A percentile compares a stretch with the other conserved stretches of the same genome.
phyloP scores from a whole-genome alignment of 1,139 yeast species.

The Blastobotrys indianensis region DNA sequence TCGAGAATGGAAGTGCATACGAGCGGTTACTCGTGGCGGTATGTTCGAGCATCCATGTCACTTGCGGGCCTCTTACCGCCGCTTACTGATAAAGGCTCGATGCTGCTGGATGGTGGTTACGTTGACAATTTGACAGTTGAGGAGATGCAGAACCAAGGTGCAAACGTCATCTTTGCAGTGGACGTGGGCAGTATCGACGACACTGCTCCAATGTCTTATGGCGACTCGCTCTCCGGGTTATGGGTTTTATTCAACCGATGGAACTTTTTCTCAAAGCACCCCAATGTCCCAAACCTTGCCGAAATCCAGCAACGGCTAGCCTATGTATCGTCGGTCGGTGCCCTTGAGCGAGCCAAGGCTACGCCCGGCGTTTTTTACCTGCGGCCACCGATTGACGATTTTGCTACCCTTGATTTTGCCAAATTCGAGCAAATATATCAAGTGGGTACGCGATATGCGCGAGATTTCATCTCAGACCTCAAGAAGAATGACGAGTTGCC shows the following conservation, averaged over 20 bases:
- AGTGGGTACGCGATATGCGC: constrained; percentile 76
- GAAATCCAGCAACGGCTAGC: constrained; percentile 92
- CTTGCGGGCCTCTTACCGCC: constrained; percentile 90
- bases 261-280: constrained; percentile 84
- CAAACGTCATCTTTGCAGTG: constrained; percentile 84
- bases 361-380: constrained; percentile 85
- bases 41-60: constrained; percentile 93
- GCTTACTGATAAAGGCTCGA: constrained; percentile 74
- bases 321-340: constrained; percentile 92
- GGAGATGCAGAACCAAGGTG: constrained; percentile 83
- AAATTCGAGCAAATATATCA: constrained; percentile 84
- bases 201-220: constrained; percentile 82
- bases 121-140: constrained; percentile 87
- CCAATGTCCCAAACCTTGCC: constrained; percentile 89
- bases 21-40: constrained; percentile 92
- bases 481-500: constrained; percentile 53
- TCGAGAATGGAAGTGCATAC: constrained; percentile 94
- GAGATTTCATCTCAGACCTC: constrained; percentile 49
- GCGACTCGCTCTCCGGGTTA: constrained; percentile 86
- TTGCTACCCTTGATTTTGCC: constrained; percentile 87
- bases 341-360: constrained; percentile 76
- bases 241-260: constrained; percentile 87
- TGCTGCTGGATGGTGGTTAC: constrained; percentile 94
- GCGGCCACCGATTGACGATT: constrained; percentile 90
- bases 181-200: constrained; percentile 97